Percentiles rank a stretch among this genome's conserved stretches.
Conservation (phyloP, 257 asterid genomes). For the Ligustrum vulgare region DNA sequence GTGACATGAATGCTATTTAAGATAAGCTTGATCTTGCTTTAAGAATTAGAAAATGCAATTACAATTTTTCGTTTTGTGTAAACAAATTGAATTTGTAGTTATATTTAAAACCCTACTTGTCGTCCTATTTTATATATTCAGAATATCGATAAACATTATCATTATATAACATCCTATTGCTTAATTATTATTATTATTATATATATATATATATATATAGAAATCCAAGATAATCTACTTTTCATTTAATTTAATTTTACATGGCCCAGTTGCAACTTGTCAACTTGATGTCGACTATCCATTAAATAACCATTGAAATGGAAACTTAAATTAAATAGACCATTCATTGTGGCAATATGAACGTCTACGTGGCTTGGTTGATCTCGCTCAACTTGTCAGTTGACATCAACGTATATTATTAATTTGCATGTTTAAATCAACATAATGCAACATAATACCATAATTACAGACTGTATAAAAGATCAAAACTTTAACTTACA, state of each 20-base stretch:
- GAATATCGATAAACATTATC: neutral
- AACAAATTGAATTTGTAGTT: neutral
- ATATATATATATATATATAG: no score
- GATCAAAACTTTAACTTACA: no score
- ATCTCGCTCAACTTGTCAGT: slow-evolving; percentile 22
- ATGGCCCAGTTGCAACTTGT: slow-evolving; percentile 1
- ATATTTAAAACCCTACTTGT: neutral
- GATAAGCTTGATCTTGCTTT: neutral
- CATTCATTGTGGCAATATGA: slow-evolving; percentile 22
- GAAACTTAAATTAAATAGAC: neutral
- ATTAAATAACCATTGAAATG: no score
- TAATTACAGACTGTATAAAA: no score
- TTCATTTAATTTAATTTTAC: neutral
- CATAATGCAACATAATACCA: neutral
- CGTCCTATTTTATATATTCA: neutral
- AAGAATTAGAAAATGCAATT: neutral
- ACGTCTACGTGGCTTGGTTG: slow-evolving; percentile 35
- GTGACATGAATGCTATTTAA: neutral
- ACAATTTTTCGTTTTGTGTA: neutral
- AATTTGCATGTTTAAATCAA: slow-evolving; percentile 30
- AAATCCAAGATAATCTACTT: neutral
- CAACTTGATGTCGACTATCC: no score
- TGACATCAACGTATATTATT: slow-evolving; percentile 12
- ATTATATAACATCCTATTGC: neutral
- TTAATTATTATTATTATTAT: no score